Percentiles rank a stretch among this genome's conserved stretches.
Conservation (phyloP, 2,329 filamentous ascomycete species). For the Exophiala dermatitidis region DNA sequence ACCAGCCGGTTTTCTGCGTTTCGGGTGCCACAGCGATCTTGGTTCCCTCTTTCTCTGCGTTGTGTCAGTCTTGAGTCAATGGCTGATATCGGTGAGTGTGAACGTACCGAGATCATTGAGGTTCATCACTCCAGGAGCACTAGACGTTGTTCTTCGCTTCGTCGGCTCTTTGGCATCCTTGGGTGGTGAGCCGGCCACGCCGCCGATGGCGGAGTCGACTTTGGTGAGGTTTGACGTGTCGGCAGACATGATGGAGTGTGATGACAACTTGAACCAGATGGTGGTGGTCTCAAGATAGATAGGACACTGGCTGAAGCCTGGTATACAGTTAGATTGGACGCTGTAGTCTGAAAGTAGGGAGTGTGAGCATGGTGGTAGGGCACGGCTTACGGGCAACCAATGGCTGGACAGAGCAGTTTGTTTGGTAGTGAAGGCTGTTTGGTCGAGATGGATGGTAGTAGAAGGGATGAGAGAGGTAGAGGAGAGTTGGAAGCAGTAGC, state of each 20-base stretch:
- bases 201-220: constrained; percentile 85
- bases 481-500: constrained; percentile 2
- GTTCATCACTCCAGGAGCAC: constrained; percentile 66
- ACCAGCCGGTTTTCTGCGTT: constrained; percentile 86
- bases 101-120: constrained; percentile 76
- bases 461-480: not conserved
- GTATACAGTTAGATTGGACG: not conserved
- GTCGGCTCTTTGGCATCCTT: constrained; percentile 44
- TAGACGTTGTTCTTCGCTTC: constrained; percentile 62
- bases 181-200: constrained; percentile 60
- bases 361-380: constrained; percentile 1
- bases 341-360: constrained; percentile 1
- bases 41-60: constrained; percentile 63
- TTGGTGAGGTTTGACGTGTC: constrained; percentile 48
- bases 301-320: not conserved
- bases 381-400: constrained; percentile 16
- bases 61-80: constrained; percentile 2
- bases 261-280: constrained; percentile 3
- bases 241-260: constrained; percentile 21
- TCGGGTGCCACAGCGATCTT: constrained; percentile 68
- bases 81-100: not conserved
- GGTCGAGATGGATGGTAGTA: constrained; percentile 3
- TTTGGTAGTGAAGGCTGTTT: constrained; percentile 6
- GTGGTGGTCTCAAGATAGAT: not conserved
- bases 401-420: constrained; percentile 3